Conservation (phyloP, 768 basidiomycete species). For the Collybiopsis confluens region DNA sequence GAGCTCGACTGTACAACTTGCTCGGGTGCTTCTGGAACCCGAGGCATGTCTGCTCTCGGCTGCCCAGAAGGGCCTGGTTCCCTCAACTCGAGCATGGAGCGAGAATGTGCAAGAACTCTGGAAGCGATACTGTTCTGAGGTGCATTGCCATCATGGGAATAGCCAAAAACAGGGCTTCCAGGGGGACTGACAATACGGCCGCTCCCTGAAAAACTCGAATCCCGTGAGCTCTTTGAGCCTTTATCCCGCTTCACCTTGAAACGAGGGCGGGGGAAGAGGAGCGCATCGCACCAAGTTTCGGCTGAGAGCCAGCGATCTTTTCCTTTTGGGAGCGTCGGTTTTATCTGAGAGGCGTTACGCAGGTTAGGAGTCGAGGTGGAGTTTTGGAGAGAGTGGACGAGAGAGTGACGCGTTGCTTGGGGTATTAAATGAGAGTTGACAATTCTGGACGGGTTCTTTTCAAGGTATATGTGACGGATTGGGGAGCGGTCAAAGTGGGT, state of each 20-base stretch:
- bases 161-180: slow-evolving; percentile 32
- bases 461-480: neutral
- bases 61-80: neutral
- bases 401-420: neutral
- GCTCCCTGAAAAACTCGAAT: slow-evolving; percentile 16
- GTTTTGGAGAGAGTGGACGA: slow-evolving; percentile 34
- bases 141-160: slow-evolving; percentile 12
- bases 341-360: slow-evolving; percentile 19
- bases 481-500: slow-evolving; percentile 4
- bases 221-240: slow-evolving; percentile 11
- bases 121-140: slow-evolving; percentile 29
- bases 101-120: slow-evolving; percentile 47
- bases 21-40: neutral
- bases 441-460: neutral
- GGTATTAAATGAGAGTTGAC: neutral
- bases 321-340: slow-evolving; percentile 30
- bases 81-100: slow-evolving; percentile 36
- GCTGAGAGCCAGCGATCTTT: slow-evolving; percentile 68
- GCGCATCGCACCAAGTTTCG: slow-evolving; percentile 79
- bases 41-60: neutral
- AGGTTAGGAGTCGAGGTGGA: slow-evolving; percentile 70
- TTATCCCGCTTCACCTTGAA: slow-evolving; percentile 47
- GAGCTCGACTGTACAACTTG: neutral
- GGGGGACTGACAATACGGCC: slow-evolving; percentile 47
- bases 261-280: slow-evolving; percentile 72